Percentiles rank a stretch among this genome's conserved stretches.
Evolutionary conservation across 805 yeast genomes (phyloP).

Genomic region (Spathaspora boniae): DNA sequence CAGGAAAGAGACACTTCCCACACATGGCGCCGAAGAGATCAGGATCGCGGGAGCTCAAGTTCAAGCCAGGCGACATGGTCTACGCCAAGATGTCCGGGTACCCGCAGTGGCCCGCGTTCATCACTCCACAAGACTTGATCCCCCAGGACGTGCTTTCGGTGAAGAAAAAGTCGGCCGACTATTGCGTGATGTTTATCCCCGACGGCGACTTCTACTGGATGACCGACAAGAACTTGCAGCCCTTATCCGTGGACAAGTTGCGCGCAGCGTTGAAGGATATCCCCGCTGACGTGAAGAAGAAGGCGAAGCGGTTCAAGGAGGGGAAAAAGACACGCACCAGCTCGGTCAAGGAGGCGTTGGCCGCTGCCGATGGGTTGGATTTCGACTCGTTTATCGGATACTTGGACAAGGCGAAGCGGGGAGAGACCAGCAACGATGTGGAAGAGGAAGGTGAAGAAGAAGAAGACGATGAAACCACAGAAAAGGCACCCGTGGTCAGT

Average conservation of each 20-base stretch:
- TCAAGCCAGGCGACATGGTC: slow-evolving; percentile 37
- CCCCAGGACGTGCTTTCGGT: slow-evolving; percentile 33
- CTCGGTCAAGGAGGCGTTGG: slow-evolving; percentile 34
- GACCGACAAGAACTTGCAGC: slow-evolving; percentile 35
- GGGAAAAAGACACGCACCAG: slow-evolving; percentile 26
- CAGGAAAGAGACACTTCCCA: not conserved
- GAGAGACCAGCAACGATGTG: too few species aligned
- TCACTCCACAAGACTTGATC: slow-evolving; percentile 37
- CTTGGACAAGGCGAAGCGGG: not conserved
- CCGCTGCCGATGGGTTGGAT: slow-evolving; percentile 33
- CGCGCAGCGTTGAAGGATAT: slow-evolving; percentile 15
- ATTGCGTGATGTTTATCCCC: slow-evolving; percentile 44
- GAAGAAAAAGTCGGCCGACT: slow-evolving; percentile 32
- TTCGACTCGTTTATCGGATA: slow-evolving; percentile 34
- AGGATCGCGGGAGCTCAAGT: slow-evolving; percentile 11
- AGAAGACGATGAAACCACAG: slow-evolving; percentile 14
- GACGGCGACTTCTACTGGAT: slow-evolving; percentile 46
- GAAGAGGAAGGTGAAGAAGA: slow-evolving; percentile 17
- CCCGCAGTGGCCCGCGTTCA: slow-evolving; percentile 50
- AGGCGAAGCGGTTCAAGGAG: slow-evolving; percentile 14
- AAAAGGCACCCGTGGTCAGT: slow-evolving; percentile 15
- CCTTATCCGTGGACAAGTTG: slow-evolving; percentile 27
- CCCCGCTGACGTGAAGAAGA: slow-evolving; percentile 11
- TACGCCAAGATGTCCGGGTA: slow-evolving; percentile 43
- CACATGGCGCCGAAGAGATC: slow-evolving; percentile 35